Evolutionary conservation across 78 protist genomes (phyloP).

Genomic region (Isochrysis galbana): DNA sequence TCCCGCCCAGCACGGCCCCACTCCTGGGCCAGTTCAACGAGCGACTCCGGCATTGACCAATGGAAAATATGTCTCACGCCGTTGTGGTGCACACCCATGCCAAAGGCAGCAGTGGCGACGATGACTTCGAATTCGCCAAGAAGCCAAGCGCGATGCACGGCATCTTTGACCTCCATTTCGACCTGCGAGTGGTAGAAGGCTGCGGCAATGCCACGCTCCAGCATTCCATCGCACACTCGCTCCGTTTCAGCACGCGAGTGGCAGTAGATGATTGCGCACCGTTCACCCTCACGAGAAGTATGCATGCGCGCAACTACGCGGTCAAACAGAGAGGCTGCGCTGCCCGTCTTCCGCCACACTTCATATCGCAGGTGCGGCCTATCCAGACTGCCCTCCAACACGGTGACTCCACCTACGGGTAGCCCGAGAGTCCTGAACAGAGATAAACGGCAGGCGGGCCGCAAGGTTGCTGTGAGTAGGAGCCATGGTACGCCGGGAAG

Average conservation of each 20-base stretch:
- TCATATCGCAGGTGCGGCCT: constrained; percentile 76
- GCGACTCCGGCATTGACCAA: constrained; percentile 86
- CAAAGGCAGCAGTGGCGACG: constrained; percentile 97
- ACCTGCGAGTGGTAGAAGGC: constrained; percentile 53
- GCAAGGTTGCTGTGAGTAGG: constrained; percentile 61
- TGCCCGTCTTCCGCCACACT: background rate
- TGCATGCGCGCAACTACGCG: background rate
- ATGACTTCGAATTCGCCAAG: constrained; percentile 75
- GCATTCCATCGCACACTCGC: constrained; percentile 57
- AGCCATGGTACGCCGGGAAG: constrained; percentile 64
- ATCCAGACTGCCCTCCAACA: constrained; percentile 61
- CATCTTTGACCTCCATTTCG: constrained; percentile 49
- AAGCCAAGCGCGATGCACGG: constrained; percentile 76
- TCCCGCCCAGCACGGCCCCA: constrained; percentile 91
- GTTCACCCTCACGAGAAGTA: background rate
- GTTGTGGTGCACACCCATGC: constrained; percentile 85
- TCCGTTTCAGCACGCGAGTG: constrained; percentile 81
- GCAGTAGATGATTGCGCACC: constrained; percentile 94
- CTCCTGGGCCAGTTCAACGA: constrained; percentile 89
- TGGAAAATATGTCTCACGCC: constrained; percentile 63
- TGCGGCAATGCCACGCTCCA: background rate
- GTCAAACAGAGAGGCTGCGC: background rate
- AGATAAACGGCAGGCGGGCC: background rate
- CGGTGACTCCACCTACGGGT: background rate
- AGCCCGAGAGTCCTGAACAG: background rate